Percentiles rank a stretch among this genome's conserved stretches.
Evolutionary conservation across 176 grass and related monocot genomes (phyloP).

Genomic region (Carex myosuroides): DNA sequence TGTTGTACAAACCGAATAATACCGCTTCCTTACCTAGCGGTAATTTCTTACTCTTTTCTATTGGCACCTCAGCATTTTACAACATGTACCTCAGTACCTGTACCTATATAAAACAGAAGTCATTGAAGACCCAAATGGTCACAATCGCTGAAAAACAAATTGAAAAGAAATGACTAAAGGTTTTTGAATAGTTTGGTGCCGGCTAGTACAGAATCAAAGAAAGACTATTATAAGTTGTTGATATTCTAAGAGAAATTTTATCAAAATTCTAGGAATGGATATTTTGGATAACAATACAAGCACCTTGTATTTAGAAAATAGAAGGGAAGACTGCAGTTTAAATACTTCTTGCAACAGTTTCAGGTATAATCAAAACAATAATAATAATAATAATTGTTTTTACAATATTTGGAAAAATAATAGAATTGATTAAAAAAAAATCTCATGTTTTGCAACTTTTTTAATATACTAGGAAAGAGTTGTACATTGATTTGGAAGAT

Average conservation of each 20-base stretch:
- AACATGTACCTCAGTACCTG: background rate
- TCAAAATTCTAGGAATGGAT: background rate
- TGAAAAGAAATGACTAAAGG: background rate
- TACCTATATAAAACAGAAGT: background rate
- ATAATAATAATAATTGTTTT: background rate
- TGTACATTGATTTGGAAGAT: conserved; percentile 22
- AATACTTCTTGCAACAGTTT: conserved; percentile 7
- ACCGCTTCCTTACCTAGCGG: background rate
- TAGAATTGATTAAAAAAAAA: background rate
- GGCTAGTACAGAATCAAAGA: background rate
- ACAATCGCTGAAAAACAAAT: background rate
- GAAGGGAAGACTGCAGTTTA: background rate
- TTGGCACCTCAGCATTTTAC: background rate
- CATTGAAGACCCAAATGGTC: background rate
- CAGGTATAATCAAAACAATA: background rate
- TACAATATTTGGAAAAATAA: background rate
- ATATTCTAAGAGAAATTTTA: background rate
- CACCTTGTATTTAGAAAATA: background rate
- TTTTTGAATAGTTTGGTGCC: background rate
- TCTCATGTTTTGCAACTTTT: background rate
- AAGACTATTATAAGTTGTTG: background rate
- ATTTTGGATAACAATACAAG: background rate
- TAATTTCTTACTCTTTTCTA: background rate
- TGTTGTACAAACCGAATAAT: conserved; percentile 6
- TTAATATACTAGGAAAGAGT: conserved; percentile 5